phyloP scores from a whole-genome alignment of 768 basidiomycete species.

The Termitomyces bulborhizus region DNA sequence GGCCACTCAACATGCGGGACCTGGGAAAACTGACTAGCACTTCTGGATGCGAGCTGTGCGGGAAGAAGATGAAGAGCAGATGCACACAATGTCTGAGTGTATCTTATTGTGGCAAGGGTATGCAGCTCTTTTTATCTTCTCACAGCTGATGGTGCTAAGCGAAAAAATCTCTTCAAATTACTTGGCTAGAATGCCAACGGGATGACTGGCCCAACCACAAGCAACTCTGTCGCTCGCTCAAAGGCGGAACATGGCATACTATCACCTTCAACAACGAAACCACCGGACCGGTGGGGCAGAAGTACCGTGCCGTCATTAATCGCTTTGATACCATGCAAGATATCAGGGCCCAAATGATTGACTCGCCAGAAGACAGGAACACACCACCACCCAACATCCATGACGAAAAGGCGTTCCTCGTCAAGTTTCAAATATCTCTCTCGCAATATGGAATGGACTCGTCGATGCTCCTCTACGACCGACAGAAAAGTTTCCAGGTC shows the following conservation, averaged over 20 bases:
- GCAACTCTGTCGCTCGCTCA: slow-evolving; percentile 26
- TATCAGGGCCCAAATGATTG: background rate
- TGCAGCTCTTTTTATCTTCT: background rate
- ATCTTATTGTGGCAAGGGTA: slow-evolving; percentile 32
- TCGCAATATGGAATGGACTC: slow-evolving; percentile 2
- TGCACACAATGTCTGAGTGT: slow-evolving; percentile 30
- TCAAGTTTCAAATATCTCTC: slow-evolving; percentile 31
- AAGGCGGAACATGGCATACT: slow-evolving; percentile 31
- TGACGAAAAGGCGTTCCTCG: slow-evolving; percentile 28
- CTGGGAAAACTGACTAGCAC: slow-evolving; percentile 28
- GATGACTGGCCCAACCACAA: slow-evolving; percentile 36
- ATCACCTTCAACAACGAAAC: slow-evolving; percentile 14
- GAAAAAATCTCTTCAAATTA: background rate
- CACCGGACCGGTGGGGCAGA: background rate
- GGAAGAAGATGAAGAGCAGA: slow-evolving; percentile 23
- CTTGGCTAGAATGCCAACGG: slow-evolving; percentile 30
- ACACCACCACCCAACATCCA: slow-evolving; percentile 24
- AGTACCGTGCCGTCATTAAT: slow-evolving; percentile 13
- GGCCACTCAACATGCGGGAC: slow-evolving; percentile 27
- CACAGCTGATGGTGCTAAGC: background rate
- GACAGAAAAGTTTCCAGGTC: slow-evolving; percentile 30
- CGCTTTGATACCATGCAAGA: slow-evolving; percentile 16
- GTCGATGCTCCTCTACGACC: slow-evolving; percentile 32
- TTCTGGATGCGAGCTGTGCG: slow-evolving; percentile 33
- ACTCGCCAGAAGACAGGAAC: background rate